Evolutionary conservation across 352 stramenopile genomes (phyloP), one percentile per base, ranked within the genome.

Genomic region (Plasmopara muralis): DNA sequence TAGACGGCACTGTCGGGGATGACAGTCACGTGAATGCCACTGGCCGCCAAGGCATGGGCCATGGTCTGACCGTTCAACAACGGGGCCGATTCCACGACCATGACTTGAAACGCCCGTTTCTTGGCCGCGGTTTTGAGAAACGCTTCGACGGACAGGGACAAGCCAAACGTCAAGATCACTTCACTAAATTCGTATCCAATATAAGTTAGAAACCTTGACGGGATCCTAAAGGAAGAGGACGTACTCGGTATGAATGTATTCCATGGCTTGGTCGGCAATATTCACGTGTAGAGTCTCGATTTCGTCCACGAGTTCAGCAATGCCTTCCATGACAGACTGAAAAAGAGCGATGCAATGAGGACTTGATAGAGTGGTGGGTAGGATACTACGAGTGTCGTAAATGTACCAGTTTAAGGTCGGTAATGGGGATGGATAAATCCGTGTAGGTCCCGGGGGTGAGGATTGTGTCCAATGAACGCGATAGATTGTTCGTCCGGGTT

Each of bases 1-100:
- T 97, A 98, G 34, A 98, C 93, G 6, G 94, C 95, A 55, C 88
- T 96, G 70, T 99, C 96, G 9, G 89, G 88, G 66, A 99, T 98
- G 14, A 99, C 79, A 28, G 92, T 98, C 34, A 94, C 93, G 51
- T 97, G 81, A 38, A 98, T 96, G 7, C 87, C 91, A 28, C 79
- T 83, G 63, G 94, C 72, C 9, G 89, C 86, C 16, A 98, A 73
- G 33, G 70, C 78, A 54, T 95, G 89, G 7, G 91, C 94, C 83
- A 79, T 87, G 12, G 65, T 61, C 56, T 98, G 91, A 15, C 94
- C 95, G 48, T 96, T 93, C 53, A 97, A 87, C 42, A 92, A 82
- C 6, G 94, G 93, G 34, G 89, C 88, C 41, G 87, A 96, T 70
- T 98, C 95, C 53, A 91, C 86, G 52, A 97, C 70, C 70, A 98